Base-by-base conservation (phyloP, 2,329 filamentous ascomycete species). In the Alternaria tenuissima region DNA sequence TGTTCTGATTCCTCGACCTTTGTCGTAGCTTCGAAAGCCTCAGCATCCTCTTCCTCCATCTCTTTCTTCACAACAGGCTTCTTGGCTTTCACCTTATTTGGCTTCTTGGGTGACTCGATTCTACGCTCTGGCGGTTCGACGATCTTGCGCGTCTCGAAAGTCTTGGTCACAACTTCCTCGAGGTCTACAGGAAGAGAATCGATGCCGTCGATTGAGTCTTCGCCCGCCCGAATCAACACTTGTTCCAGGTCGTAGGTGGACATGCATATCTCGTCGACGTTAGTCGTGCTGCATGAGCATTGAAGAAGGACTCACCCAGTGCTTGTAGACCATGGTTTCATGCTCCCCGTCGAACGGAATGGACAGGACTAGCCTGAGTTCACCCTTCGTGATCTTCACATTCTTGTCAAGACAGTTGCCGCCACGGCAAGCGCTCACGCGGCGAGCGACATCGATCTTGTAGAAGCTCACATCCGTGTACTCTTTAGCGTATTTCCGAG, bases 351-450 rank as follows among this genome's bases (percentile, higher is more conserved):
- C 62, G 38, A 56, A 71, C 5, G 39, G 41, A 7, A 54, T 52
- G 60, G 59, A 42, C 61, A 89, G 84, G 42, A 91, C 94, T 41
- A 94, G 85, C 54, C 94, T 89, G 5, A 96, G 80, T 65, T 92
- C 88, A 57, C 90, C 92, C 79, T 96, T 96, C n/a, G 72, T 65
- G 72, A 96, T 91, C 79, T 96, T 96, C 70, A 84, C 74, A 1
- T 76, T 81, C 3, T 81, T 80, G 7, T 89, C 84, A 77, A 91
- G 91, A 83, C 94, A 97, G 62, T 87, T 82, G 5, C 82, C 83
- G 74, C 89, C 88, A 63, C 88, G 85, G 80, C 94, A 97, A 56
- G 81, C 86, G 47, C 93, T 91, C 55, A 56, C 67, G 41, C 59
- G 57, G 14, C 48, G 26, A 3, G 59, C 52, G 20, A 70, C 61